These are phyloP conservation scores for Dictyostelium intermedium DNA, from an alignment of 78 protist species.

Conservation along the genomic window DNA sequence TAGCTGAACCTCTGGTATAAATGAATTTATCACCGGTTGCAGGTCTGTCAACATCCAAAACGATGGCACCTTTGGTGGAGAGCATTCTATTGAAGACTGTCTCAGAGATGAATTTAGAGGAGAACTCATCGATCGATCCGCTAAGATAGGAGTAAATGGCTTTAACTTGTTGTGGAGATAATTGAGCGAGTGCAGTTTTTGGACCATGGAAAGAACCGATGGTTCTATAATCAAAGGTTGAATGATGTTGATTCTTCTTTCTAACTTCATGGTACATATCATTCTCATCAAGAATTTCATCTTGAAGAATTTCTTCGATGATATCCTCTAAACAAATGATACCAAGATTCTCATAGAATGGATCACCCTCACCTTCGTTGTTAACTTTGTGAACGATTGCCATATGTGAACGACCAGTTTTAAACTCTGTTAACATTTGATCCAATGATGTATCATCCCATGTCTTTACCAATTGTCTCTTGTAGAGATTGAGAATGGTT, in stretches of 20 bases:
- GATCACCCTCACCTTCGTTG: constrained; percentile 87
- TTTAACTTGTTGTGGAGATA: constrained; percentile 41
- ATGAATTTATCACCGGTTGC: constrained; percentile 12
- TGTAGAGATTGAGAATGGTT: constrained; percentile 65
- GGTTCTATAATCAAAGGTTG: constrained; percentile 40
- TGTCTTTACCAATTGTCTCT: constrained; percentile 79
- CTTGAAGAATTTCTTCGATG: constrained; percentile 89
- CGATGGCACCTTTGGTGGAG: constrained; percentile 34
- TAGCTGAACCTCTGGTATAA: constrained; percentile 42
- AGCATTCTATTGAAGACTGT: constrained; percentile 20
- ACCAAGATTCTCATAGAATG: constrained; percentile 89
- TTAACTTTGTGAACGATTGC: constrained; percentile 82
- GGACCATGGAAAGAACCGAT: constrained; percentile 62
- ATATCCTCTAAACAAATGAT: constrained; percentile 94
- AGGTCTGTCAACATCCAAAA: constrained; percentile 19
- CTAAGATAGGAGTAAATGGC: constrained; percentile 51
- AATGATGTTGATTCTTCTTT: constrained; percentile 7
- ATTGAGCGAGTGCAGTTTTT: background rate
- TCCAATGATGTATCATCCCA: constrained; percentile 68
- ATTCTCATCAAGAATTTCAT: constrained; percentile 92
- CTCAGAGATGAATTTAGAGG: constrained; percentile 46
- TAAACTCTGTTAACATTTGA: constrained; percentile 85
- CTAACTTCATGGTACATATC: constrained; percentile 64
- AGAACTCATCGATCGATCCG: constrained; percentile 55
- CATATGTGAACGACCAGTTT: constrained; percentile 87